Base-by-base conservation (phyloP, 768 basidiomycete species). In the Hygrocybe punicea region DNA sequence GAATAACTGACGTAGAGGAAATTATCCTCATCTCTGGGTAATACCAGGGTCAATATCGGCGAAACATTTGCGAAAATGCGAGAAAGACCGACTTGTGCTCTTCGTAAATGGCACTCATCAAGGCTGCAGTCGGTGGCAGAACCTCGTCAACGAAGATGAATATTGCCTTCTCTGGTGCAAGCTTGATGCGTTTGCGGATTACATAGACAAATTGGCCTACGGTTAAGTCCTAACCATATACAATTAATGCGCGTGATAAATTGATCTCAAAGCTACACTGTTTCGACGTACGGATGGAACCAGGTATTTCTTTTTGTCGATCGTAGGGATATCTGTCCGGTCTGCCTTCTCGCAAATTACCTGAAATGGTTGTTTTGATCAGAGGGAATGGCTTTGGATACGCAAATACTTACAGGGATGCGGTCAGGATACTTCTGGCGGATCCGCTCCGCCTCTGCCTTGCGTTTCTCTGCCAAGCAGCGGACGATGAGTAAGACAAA, bases 231-330 rank as follows among this genome's bases (percentile, higher is more conserved):
- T 98, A 63, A 29, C 36, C 23, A 53, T 24, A 35, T 40, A 51
- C 21, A 21, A 37, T 50, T 50, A 53, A 54, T 55, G 17, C 11
- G 39, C 9, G 40, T 19, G 29, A 45, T 23, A 11, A 45, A 16
- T 46, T 13, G 33, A 23, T 42, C 10, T 17, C n/a, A n/a, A 62
- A 42, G 35, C 34, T 14, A 34, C 39, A n/a, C 50, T 13, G 34
- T 21, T 42, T 11, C 17, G 21, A 72, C 89, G 66, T 67, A 96
- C 96, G 55, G 94, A 95, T 44, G 97, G 97, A 9, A 99, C 97
- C 53, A 98, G 81, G 65, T 98, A 98, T 81, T 99, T 99, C 94
- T 99, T 98, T 91, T 99, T 99, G 82, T 99, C 97, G 71, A 98
- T 98, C 25, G 94, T 95, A 1, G 95, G 92, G 72, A 98, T 98